phyloP scores from a whole-genome alignment of 371 early-diverging fungal genomes.

The Actinomucor elegans region DNA sequence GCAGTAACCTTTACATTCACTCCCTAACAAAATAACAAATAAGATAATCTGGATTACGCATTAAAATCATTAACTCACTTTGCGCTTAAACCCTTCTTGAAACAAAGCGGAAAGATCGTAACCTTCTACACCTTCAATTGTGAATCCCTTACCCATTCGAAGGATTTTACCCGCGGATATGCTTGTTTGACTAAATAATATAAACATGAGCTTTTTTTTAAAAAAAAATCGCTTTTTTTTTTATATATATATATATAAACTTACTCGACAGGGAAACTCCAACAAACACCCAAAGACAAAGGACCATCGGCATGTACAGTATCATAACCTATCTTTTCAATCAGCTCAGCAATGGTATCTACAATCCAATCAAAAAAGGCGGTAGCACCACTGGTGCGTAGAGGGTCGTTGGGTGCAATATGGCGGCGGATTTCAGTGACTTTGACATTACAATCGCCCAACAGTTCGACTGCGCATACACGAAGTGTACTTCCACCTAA shows the following conservation, averaged over 20 bases:
- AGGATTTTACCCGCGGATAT: constrained; percentile 75
- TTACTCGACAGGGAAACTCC: constrained; percentile 56
- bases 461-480: constrained; percentile 56
- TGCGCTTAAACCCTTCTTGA: constrained; percentile 57
- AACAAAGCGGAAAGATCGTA: constrained; percentile 81
- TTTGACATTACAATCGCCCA: constrained; percentile 51
- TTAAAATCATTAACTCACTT: constrained; percentile 35
- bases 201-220: not conserved
- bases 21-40: constrained; percentile 4
- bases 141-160: constrained; percentile 93
- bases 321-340: constrained; percentile 11
- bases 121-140: constrained; percentile 70
- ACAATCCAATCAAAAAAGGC: constrained; percentile 90
- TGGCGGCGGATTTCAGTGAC: constrained; percentile 50
- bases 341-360: constrained; percentile 45
- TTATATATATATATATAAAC: too few species aligned
- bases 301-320: constrained; percentile 26
- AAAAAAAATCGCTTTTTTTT: not conserved
- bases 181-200: constrained; percentile 62
- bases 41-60: not conserved
- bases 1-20: constrained; percentile 8
- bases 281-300: constrained; percentile 44
- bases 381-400: constrained; percentile 56
- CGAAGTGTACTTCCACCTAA: constrained; percentile 93
- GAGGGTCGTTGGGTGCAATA: constrained; percentile 52